Evolutionary conservation across 164 flowering plant genomes (phyloP).

Genomic region (Kingdonia uniflora): DNA sequence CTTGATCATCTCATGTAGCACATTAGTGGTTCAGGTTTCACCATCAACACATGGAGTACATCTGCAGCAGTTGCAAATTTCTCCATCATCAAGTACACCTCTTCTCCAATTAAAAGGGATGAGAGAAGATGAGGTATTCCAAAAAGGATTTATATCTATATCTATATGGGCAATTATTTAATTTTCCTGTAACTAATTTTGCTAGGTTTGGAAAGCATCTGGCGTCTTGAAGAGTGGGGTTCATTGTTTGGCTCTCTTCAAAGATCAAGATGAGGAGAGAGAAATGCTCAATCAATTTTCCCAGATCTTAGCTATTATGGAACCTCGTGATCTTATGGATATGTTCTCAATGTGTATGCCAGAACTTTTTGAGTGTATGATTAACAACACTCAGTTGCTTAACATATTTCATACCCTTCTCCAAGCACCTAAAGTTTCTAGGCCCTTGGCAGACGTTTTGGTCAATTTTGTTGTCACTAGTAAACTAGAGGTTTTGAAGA

Average conservation of each 20-base stretch:
- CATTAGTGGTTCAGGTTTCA: conserved; percentile 41
- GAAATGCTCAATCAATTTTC: conserved; percentile 83
- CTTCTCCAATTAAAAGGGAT: conserved; percentile 72
- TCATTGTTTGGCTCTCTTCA: conserved; percentile 87
- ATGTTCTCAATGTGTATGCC: conserved; percentile 98
- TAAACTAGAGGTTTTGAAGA: conserved; percentile 85
- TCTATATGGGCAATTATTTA: no score
- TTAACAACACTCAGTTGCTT: conserved; percentile 71
- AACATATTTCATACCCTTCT: conserved; percentile 81
- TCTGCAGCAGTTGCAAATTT: conserved; percentile 39
- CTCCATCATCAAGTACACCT: conserved; percentile 47
- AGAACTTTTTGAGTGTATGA: conserved; percentile 96
- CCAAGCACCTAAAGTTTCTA: conserved; percentile 69
- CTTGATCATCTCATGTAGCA: conserved; percentile 9
- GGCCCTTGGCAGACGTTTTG: conserved; percentile 91
- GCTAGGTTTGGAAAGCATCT: conserved; percentile 91
- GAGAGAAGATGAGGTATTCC: conserved; percentile 94
- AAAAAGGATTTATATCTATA: background rate
- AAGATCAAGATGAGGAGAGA: conserved; percentile 92
- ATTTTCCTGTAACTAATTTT: background rate
- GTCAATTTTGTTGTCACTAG: conserved; percentile 83
- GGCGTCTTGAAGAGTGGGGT: conserved; percentile 92
- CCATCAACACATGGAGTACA: conserved; percentile 52
- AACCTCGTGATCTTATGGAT: conserved; percentile 98
- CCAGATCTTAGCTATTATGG: conserved; percentile 83